Conservation (phyloP, 2,329 filamentous ascomycete species). For the Fusarium sp. region DNA sequence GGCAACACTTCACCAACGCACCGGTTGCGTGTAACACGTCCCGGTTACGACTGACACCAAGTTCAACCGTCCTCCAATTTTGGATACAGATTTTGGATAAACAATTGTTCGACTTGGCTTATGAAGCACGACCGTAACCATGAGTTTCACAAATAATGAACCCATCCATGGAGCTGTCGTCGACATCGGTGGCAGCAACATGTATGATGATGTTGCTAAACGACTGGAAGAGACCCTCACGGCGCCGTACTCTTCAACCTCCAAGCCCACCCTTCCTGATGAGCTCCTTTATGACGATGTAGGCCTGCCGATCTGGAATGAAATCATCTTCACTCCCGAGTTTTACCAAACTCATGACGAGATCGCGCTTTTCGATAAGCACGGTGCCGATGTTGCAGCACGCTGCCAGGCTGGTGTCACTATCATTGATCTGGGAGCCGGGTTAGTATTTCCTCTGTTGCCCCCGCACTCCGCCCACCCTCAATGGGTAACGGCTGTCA, state of each 20-base stretch:
- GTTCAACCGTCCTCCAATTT: slow-evolving; percentile 2
- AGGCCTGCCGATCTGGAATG: slow-evolving; percentile 55
- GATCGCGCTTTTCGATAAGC: slow-evolving; percentile 50
- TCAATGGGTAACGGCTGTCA: slow-evolving; percentile 20
- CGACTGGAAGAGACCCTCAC: slow-evolving; percentile 45
- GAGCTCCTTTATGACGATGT: slow-evolving; percentile 55
- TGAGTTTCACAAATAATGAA: slow-evolving; percentile 25
- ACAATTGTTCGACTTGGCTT: background rate
- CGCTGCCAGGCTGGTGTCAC: slow-evolving; percentile 47
- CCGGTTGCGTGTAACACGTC: slow-evolving; percentile 15
- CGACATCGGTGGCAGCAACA: slow-evolving; percentile 53
- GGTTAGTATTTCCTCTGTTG: slow-evolving; percentile 49
- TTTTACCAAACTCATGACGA: slow-evolving; percentile 58
- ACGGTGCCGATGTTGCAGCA: slow-evolving; percentile 51
- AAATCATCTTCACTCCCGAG: slow-evolving; percentile 54
- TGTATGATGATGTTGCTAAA: slow-evolving; percentile 46
- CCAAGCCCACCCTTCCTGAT: slow-evolving; percentile 51
- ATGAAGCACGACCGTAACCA: slow-evolving; percentile 13
- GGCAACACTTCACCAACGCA: slow-evolving; percentile 6
- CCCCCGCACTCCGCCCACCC: slow-evolving; percentile 30
- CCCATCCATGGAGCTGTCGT: slow-evolving; percentile 50
- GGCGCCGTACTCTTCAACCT: slow-evolving; percentile 36
- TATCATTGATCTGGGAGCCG: slow-evolving; percentile 56
- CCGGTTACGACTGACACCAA: slow-evolving; percentile 13
- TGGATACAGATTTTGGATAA: slow-evolving; percentile 5